Evolutionary conservation across 345 rosid genomes (phyloP).

Genomic region (Linum trigynum): DNA sequence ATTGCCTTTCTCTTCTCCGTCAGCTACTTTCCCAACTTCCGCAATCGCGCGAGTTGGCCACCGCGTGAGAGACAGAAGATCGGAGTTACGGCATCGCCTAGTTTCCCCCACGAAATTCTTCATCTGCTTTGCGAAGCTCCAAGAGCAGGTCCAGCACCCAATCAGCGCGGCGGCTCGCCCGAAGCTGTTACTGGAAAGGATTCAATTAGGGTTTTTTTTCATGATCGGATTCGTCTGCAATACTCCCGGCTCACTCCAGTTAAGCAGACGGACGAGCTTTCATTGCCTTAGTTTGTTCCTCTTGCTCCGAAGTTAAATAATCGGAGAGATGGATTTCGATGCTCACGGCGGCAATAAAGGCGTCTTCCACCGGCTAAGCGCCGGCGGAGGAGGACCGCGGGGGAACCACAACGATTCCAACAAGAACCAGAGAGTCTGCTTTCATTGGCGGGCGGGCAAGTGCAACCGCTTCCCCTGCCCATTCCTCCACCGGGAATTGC

Average conservation of each 20-base stretch:
- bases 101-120: too few species aligned
- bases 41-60: too few species aligned
- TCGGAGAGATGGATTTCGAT: constrained; percentile 55
- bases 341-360: constrained; percentile 55
- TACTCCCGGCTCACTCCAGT: neutral
- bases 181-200: too few species aligned
- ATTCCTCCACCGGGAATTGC: constrained; percentile 63
- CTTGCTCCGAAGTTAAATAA: neutral
- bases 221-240: constrained; percentile 9
- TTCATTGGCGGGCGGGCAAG: constrained; percentile 79
- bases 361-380: constrained; percentile 59
- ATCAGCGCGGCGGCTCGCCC: too few species aligned
- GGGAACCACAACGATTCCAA: neutral
- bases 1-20: too few species aligned
- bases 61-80: too few species aligned
- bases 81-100: too few species aligned
- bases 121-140: too few species aligned
- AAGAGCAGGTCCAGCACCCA: too few species aligned
- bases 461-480: constrained; percentile 66
- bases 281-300: neutral
- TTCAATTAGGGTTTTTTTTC: constrained; percentile 9
- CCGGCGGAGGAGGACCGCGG: constrained; percentile 9
- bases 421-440: constrained; percentile 57
- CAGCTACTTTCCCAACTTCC: too few species aligned
- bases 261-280: neutral